phyloP scores from a whole-genome alignment of 1,284 basidiomycete genomes.

The Ganoderma lucidum region DNA sequence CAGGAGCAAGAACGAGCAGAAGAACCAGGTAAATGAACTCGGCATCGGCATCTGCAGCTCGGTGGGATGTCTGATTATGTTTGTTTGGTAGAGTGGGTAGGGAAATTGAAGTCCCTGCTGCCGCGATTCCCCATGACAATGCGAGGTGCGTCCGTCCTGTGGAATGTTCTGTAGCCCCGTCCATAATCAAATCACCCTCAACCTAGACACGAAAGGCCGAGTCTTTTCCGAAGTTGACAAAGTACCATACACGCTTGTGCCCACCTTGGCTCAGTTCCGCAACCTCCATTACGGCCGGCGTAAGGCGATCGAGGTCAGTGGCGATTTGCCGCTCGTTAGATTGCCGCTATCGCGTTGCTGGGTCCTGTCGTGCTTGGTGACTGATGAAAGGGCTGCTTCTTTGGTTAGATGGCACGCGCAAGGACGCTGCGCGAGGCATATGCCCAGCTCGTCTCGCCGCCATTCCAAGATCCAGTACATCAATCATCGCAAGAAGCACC shows the following conservation, averaged over 20 bases:
- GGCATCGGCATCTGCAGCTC: not conserved
- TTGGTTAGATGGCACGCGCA: slow-evolving; percentile 66
- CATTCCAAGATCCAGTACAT: not conserved
- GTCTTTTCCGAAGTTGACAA: slow-evolving; percentile 33
- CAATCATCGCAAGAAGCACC: not conserved
- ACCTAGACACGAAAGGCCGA: slow-evolving; percentile 51
- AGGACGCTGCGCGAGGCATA: slow-evolving; percentile 61
- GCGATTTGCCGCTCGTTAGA: not conserved
- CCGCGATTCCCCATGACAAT: slow-evolving; percentile 65
- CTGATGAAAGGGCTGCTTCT: slow-evolving; percentile 15
- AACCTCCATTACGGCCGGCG: slow-evolving; percentile 61
- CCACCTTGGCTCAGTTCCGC: slow-evolving; percentile 53
- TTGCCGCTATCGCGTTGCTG: not conserved
- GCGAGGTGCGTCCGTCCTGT: slow-evolving; percentile 52
- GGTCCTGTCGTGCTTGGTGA: not conserved
- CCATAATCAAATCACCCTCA: not conserved
- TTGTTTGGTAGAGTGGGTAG: slow-evolving; percentile 47
- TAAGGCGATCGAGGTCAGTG: slow-evolving; percentile 73
- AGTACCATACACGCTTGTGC: slow-evolving; percentile 63
- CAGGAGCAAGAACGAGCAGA: slow-evolving; percentile 16
- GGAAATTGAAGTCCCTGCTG: slow-evolving; percentile 53
- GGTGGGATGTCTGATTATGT: slow-evolving; percentile 3
- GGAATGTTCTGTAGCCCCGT: not conserved
- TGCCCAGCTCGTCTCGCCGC: slow-evolving; percentile 39
- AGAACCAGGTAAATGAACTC: slow-evolving; percentile 29